A percentile compares a stretch with the other conserved stretches of the same genome.
These are phyloP conservation scores for Adiantum capillusveneris DNA, from an alignment of 75 land plant genomes.

Conservation along the genomic window DNA sequence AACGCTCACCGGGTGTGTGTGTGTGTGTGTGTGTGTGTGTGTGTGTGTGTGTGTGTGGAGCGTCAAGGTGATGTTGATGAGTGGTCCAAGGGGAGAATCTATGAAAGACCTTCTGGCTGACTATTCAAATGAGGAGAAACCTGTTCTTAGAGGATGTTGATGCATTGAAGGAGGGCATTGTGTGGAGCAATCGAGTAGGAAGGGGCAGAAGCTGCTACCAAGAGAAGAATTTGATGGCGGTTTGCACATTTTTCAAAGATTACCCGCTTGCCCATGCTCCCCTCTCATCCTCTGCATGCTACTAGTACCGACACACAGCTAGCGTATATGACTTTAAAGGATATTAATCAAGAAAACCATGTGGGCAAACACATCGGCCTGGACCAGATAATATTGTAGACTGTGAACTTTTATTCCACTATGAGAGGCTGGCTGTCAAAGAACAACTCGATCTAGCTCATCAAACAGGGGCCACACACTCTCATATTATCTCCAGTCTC, in stretches of 20 bases:
- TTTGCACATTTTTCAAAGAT: slow-evolving; percentile 82
- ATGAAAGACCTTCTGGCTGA: no score
- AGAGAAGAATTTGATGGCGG: slow-evolving; percentile 96
- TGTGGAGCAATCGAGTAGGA: no score
- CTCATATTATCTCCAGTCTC: slow-evolving; percentile 75
- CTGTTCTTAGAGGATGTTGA: no score
- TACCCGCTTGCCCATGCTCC: slow-evolving; percentile 80
- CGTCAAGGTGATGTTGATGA: no score
- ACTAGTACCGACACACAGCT: slow-evolving; percentile 83
- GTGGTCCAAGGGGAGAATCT: no score
- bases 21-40: no score
- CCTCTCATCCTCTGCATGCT: slow-evolving; percentile 78
- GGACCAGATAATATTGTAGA: slow-evolving; percentile 97
- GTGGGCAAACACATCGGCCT: slow-evolving; percentile 82
- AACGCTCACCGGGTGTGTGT: no score
- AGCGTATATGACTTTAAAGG: slow-evolving; percentile 78
- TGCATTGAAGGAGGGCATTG: no score
- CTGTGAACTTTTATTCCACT: slow-evolving; percentile 81
- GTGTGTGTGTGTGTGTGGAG: no score
- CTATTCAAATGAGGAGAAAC: no score
- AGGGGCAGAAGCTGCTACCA: slow-evolving; percentile 93
- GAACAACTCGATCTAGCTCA: slow-evolving; percentile 88
- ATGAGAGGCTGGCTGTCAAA: slow-evolving; percentile 75
- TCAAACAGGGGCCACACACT: slow-evolving; percentile 74
- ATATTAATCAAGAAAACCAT: slow-evolving; percentile 70